phyloP scores from a whole-genome alignment of 306 rosid species.

The Senna tora region DNA sequence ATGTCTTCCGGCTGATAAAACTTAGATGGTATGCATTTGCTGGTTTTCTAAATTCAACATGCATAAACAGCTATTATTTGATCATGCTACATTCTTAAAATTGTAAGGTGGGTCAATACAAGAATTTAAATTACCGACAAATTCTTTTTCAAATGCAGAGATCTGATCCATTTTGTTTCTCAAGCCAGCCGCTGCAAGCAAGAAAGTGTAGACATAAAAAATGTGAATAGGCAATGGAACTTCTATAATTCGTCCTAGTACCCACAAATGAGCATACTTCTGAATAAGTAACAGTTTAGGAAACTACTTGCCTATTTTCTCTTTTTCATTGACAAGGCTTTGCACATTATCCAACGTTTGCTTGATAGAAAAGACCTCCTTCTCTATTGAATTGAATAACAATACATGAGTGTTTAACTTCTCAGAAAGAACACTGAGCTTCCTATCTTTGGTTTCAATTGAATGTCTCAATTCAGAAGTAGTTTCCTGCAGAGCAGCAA shows the following conservation, averaged over 20 bases:
- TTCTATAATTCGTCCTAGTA: neutral
- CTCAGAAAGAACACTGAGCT: constrained; percentile 65
- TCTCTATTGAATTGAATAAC: constrained; percentile 74
- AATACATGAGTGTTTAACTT: constrained; percentile 63
- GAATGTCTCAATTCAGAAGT: constrained; percentile 62
- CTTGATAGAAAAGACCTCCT: constrained; percentile 67
- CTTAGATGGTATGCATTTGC: constrained; percentile 8
- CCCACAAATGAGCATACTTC: constrained; percentile 28
- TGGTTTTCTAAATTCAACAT: constrained; percentile 5
- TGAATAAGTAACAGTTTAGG: constrained; percentile 23
- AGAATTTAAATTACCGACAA: constrained; percentile 62
- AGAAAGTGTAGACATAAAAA: constrained; percentile 11
- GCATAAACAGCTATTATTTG: neutral
- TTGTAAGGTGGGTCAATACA: constrained; percentile 19
- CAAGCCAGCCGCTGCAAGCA: constrained; percentile 58
- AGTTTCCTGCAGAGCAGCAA: constrained; percentile 55
- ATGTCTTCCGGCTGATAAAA: constrained; percentile 26
- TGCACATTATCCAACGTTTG: constrained; percentile 62
- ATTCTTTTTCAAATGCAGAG: constrained; percentile 57
- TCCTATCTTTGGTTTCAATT: constrained; percentile 59
- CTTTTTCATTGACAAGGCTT: constrained; percentile 60
- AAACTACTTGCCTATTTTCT: constrained; percentile 68
- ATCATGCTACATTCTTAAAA: constrained; percentile 11
- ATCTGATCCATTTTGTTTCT: constrained; percentile 64
- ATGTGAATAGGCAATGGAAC: constrained; percentile 25